Evolutionary conservation across 2,329 filamentous ascomycete species (phyloP).

Genomic region (Aspergillus japonicus): DNA sequence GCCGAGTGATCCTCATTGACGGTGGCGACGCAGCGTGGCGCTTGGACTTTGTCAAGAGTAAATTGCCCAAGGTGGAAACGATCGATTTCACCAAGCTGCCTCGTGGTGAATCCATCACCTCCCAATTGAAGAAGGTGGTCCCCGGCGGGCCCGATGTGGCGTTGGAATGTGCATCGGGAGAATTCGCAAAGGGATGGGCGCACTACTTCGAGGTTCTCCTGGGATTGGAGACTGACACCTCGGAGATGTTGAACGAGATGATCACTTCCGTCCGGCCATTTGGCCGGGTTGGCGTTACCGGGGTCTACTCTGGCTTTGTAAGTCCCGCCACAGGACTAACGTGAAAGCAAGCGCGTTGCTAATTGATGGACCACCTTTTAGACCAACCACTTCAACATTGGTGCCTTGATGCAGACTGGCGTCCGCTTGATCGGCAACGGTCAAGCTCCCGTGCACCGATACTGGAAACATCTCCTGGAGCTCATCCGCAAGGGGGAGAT

Average conservation of each 20-base stretch:
- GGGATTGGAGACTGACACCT: conserved; percentile 80
- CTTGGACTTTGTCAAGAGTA: conserved; percentile 65
- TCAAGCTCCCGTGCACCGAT: conserved; percentile 73
- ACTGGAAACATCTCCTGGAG: conserved; percentile 75
- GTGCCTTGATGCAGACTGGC: conserved; percentile 82
- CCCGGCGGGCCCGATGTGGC: conserved; percentile 72
- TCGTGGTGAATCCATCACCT: conserved; percentile 64
- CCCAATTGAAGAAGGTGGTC: conserved; percentile 70
- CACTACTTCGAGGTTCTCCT: conserved; percentile 60
- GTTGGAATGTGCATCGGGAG: conserved; percentile 66
- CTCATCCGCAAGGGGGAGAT: conserved; percentile 67
- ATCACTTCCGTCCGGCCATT: conserved; percentile 56
- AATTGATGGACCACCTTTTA: conserved; percentile 27
- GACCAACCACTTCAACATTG: conserved; percentile 81
- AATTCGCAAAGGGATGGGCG: conserved; percentile 62
- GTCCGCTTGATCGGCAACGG: conserved; percentile 72
- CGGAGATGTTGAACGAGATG: conserved; percentile 58
- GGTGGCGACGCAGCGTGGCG: conserved; percentile 62
- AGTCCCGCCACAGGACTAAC: conserved; percentile 25
- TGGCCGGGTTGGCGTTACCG: conserved; percentile 72
- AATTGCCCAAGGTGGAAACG: conserved; percentile 64
- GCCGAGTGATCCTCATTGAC: conserved; percentile 76
- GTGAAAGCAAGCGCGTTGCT: no score
- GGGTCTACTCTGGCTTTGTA: conserved; percentile 63
- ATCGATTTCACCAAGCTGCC: conserved; percentile 68